phyloP scores from a whole-genome alignment of 257 asterid genomes.

The Datura wrightii region DNA sequence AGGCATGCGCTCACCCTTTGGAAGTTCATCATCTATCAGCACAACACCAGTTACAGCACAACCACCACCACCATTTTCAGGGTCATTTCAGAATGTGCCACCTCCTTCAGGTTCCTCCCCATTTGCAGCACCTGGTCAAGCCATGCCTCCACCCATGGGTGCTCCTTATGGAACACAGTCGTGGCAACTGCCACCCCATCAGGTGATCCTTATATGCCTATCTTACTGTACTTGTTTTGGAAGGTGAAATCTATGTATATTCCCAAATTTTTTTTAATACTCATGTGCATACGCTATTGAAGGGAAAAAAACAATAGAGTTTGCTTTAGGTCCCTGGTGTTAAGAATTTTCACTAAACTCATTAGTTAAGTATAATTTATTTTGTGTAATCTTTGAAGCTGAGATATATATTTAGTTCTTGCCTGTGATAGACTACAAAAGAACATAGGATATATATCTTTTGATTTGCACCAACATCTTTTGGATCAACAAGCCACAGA shows the following conservation, averaged over 20 bases:
- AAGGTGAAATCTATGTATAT: slow-evolving; percentile 21
- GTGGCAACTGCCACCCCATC: slow-evolving; percentile 80
- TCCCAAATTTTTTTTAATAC: not conserved
- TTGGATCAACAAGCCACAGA: slow-evolving; percentile 9
- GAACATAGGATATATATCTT: not conserved
- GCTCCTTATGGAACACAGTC: slow-evolving; percentile 81
- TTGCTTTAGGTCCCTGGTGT: not conserved
- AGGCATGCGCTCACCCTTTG: slow-evolving; percentile 76
- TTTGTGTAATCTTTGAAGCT: slow-evolving; percentile 13
- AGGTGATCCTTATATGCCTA: slow-evolving; percentile 55
- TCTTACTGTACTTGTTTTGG: slow-evolving; percentile 28
- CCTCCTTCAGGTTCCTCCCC: slow-evolving; percentile 81
- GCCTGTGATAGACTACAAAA: not conserved
- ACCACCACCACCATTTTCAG: slow-evolving; percentile 68
- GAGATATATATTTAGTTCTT: not conserved
- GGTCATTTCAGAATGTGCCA: slow-evolving; percentile 53
- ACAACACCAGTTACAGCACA: slow-evolving; percentile 41
- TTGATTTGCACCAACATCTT: not conserved
- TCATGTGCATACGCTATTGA: not conserved
- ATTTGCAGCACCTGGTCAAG: slow-evolving; percentile 62
- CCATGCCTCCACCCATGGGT: slow-evolving; percentile 60
- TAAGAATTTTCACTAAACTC: not conserved
- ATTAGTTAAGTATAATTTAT: not conserved
- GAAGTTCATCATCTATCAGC: slow-evolving; percentile 63
- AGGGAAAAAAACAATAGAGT: not conserved